Percentiles rank a stretch among this genome's conserved stretches.
These are phyloP conservation scores for Apiotrichum gamsii DNA, from an alignment of 1,284 basidiomycete species.

Conservation along the genomic window DNA sequence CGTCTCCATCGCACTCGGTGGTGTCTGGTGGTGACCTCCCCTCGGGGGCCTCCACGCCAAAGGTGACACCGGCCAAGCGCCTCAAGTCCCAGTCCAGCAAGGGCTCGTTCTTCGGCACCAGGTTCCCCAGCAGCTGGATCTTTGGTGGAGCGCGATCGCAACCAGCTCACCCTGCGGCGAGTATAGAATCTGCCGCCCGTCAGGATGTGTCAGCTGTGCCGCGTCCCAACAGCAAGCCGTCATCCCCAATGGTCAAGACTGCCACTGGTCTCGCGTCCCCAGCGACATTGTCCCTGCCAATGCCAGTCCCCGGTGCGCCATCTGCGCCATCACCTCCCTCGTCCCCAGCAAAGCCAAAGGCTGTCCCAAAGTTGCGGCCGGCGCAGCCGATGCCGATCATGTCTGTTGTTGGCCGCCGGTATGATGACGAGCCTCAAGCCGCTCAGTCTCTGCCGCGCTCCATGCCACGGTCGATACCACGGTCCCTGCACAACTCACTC, in stretches of 20 bases:
- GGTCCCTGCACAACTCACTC: conserved; percentile 14
- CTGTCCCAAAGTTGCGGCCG: neutral
- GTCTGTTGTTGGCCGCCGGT: conserved; percentile 11
- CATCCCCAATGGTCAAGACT: neutral
- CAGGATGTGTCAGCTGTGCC: conserved; percentile 26
- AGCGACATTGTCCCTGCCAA: conserved; percentile 12
- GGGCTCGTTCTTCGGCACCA: conserved; percentile 31
- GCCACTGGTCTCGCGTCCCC: too few relatives aligned
- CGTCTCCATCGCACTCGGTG: conserved; percentile 11
- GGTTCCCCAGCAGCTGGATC: conserved; percentile 39
- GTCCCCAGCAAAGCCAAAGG: conserved; percentile 9
- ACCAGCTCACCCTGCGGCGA: conserved; percentile 35
- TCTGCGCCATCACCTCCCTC: conserved; percentile 23
- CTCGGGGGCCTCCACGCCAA: conserved; percentile 38
- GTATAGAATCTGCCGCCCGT: conserved; percentile 28
- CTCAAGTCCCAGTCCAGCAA: conserved; percentile 37
- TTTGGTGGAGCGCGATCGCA: conserved; percentile 32
- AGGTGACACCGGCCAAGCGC: conserved; percentile 27
- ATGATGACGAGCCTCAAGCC: conserved; percentile 25
- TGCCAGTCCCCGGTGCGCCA: conserved; percentile 19
- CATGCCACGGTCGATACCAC: conserved; percentile 9
- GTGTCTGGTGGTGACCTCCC: conserved; percentile 3
- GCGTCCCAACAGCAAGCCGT: conserved; percentile 2
- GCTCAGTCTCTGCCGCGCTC: conserved; percentile 13
- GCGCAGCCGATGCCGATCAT: conserved; percentile 39